These are phyloP conservation scores for Acanthamoeba divionensis DNA, from an alignment of 208 protist genomes.

Conservation along the genomic window DNA sequence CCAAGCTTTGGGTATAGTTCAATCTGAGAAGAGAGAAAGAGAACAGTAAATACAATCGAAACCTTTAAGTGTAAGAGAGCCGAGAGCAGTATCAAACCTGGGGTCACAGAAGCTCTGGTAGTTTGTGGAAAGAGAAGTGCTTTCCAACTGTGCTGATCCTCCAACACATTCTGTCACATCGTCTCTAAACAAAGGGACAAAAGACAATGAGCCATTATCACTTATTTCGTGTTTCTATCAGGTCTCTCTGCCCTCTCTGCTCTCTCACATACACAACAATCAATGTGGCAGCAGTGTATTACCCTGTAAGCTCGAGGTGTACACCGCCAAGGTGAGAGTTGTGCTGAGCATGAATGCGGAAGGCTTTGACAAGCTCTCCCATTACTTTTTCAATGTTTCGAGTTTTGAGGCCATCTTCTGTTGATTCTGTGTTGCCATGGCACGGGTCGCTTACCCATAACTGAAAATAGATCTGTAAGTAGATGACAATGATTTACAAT, in stretches of 20 bases:
- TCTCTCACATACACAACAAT: background rate
- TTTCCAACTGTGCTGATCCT: slow-evolving; percentile 49
- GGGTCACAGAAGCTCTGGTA: slow-evolving; percentile 61
- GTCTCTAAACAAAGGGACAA: too few relatives aligned
- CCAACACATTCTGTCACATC: slow-evolving; percentile 74
- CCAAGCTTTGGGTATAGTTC: slow-evolving; percentile 73
- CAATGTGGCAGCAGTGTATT: background rate
- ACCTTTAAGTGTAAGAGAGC: background rate
- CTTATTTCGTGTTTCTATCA: background rate
- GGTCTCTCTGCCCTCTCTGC: too few relatives aligned
- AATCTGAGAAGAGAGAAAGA: too few relatives aligned
- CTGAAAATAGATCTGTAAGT: background rate
- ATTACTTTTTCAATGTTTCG: slow-evolving; percentile 65
- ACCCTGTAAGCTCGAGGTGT: slow-evolving; percentile 72
- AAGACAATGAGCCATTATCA: too few relatives aligned
- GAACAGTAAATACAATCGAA: slow-evolving; percentile 34
- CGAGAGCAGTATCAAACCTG: too few relatives aligned
- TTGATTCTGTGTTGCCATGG: slow-evolving; percentile 71
- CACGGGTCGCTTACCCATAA: slow-evolving; percentile 72
- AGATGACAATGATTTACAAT: background rate
- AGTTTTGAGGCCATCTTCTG: slow-evolving; percentile 59
- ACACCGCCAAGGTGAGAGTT: slow-evolving; percentile 61
- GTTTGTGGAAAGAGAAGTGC: slow-evolving; percentile 55
- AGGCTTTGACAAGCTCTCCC: slow-evolving; percentile 59
- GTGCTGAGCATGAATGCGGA: slow-evolving; percentile 61